Evolutionary conservation across 495 filamentous ascomycete species (phyloP), one percentile per base, ranked within the genome.

Genomic region (Melanomma pulvis-pyrius): DNA sequence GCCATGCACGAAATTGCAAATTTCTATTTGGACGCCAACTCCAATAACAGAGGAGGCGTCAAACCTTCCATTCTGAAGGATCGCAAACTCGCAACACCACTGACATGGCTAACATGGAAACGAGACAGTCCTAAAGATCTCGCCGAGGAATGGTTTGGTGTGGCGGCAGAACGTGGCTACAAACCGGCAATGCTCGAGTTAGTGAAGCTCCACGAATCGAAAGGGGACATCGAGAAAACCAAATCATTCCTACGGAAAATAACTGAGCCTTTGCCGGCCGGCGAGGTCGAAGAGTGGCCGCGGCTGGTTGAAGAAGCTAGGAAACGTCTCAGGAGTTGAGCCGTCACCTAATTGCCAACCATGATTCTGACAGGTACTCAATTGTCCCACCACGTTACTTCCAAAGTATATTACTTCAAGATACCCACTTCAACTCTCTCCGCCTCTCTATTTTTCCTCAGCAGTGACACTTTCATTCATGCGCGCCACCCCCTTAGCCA

Each of bases 401-500:
- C 30, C 30, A 34, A n/a, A n/a, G n/a, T n/a, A n/a, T n/a, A n/a
- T n/a, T 34, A 44, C 3, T 44, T n/a, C 39, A 11, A 15, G 17
- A 44, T 44, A 28, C 26, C 32, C 53, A 24, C 11, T n/a, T 30
- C 25, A 36, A 2, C 26, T 36, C 9, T 54, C 13, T 54, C 17
- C 25, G 8, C n/a, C 26, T n/a, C 21, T 11, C 29, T 19, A 30
- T 36, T 17, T 22, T 52, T 44, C n/a, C 39, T 30, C 51, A 54
- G 17, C 24, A 12, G 1, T 34, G 1, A 24, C n/a, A 7, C 13
- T 32, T 57, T 30, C 28, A 19, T n/a, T n/a, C 24, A 53, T 57
- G 6, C 13, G 32, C n/a, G 69, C 58, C 17, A 75, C 74, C 21
- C 75, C 74, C 13, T 71, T 61, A 1, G 72, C 72, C n/a, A 81